A percentile compares a stretch with the other conserved stretches of the same genome.
These are phyloP conservation scores for Ophiostoma himal-ulmi DNA, from an alignment of 2,329 filamentous ascomycete genomes.

Conservation along the genomic window DNA sequence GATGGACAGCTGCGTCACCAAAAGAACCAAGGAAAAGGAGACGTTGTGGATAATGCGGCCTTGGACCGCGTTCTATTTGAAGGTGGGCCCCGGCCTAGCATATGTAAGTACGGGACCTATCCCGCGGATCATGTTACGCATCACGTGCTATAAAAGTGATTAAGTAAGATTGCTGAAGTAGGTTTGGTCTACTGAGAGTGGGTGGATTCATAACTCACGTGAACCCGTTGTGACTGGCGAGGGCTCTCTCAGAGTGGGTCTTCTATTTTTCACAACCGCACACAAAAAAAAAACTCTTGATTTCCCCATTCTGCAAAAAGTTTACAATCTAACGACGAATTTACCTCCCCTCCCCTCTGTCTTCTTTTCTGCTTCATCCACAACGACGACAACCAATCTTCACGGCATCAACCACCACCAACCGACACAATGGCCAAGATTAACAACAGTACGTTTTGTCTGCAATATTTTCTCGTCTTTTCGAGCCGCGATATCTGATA, in stretches of 20 bases:
- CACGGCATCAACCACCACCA: constrained; percentile 14
- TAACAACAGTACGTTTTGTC: constrained; percentile 26
- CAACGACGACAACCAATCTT: constrained; percentile 20
- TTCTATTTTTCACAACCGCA: constrained; percentile 16
- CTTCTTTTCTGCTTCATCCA: constrained; percentile 15
- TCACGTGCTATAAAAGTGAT: neutral
- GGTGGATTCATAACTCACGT: neutral
- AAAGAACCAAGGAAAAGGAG: constrained; percentile 1
- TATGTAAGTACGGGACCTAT: neutral
- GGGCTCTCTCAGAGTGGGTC: constrained; percentile 18
- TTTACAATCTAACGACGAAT: constrained; percentile 13
- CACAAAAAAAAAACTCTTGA: constrained; percentile 19
- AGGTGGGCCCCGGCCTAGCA: neutral
- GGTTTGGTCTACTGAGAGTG: no score
- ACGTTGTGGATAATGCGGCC: constrained; percentile 12
- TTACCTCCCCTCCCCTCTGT: constrained; percentile 5
- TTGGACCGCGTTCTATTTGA: constrained; percentile 5
- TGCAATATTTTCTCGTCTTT: neutral
- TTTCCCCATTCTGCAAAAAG: constrained; percentile 17
- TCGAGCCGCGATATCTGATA: neutral
- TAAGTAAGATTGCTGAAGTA: neutral
- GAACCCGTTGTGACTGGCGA: neutral
- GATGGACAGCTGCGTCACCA: constrained; percentile 9
- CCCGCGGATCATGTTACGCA: neutral
- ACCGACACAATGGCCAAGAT: constrained; percentile 26